A percentile compares a stretch with the other conserved stretches of the same genome.
These are phyloP conservation scores for Raddia distichophylla DNA, from an alignment of 176 grass and related monocot species.

Conservation along the genomic window DNA sequence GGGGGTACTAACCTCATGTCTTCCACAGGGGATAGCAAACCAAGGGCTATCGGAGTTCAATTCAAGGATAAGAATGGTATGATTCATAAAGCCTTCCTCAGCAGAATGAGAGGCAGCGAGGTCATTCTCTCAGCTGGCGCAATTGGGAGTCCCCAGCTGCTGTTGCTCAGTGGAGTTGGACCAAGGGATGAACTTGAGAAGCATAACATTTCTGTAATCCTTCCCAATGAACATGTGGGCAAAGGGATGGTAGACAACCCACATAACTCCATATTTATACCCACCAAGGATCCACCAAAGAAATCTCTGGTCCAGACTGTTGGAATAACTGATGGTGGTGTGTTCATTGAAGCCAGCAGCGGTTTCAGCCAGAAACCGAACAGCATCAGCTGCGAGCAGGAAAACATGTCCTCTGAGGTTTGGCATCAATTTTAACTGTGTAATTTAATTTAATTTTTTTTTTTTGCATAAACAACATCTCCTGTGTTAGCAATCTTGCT, in stretches of 20 bases:
- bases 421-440: constrained; percentile 17
- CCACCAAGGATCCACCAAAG: constrained; percentile 61
- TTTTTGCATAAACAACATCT: constrained; percentile 16
- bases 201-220: constrained; percentile 59
- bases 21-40: constrained; percentile 55
- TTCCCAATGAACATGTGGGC: constrained; percentile 67
- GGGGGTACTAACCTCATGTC: constrained; percentile 37
- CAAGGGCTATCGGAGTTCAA: constrained; percentile 66
- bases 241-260: constrained; percentile 88
- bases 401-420: constrained; percentile 94
- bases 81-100: constrained; percentile 58
- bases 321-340: constrained; percentile 63
- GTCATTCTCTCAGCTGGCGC: constrained; percentile 78
- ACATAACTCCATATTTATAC: constrained; percentile 85
- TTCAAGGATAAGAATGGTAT: constrained; percentile 80
- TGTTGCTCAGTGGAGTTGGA: constrained; percentile 85
- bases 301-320: constrained; percentile 90
- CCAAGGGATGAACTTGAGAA: constrained; percentile 65
- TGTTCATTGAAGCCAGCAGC: constrained; percentile 94
- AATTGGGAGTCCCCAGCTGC: constrained; percentile 79
- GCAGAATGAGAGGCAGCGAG: constrained; percentile 45
- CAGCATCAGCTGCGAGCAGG: constrained; percentile 84
- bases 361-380: constrained; percentile 78
- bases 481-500: neutral
- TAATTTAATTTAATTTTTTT: neutral